phyloP scores from a whole-genome alignment of 2,329 filamentous ascomycete genomes.

The Polychaeton citri region DNA sequence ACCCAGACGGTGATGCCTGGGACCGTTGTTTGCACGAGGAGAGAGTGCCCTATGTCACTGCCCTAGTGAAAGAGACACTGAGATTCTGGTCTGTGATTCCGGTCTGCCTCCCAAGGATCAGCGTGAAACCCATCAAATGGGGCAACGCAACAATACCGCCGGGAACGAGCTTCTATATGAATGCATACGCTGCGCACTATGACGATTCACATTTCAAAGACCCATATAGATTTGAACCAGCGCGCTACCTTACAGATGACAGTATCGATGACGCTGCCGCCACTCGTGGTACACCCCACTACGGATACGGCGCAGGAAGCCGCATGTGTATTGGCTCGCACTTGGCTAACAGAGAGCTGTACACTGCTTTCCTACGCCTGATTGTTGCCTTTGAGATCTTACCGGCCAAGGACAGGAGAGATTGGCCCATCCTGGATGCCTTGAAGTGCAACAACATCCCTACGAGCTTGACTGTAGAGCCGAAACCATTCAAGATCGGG shows the following conservation, averaged over 20 bases:
- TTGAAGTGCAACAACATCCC: conserved; percentile 33
- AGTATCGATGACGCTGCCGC: conserved; percentile 26
- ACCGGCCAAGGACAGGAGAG: conserved; percentile 25
- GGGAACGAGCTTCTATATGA: conserved; percentile 69
- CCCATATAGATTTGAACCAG: conserved; percentile 51
- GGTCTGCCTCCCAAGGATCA: conserved; percentile 60
- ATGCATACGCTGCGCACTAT: conserved; percentile 63
- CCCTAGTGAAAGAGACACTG: conserved; percentile 64
- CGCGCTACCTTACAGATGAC: conserved; percentile 50
- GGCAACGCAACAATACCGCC: conserved; percentile 55
- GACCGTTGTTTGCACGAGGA: conserved; percentile 58
- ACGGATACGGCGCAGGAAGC: conserved; percentile 33
- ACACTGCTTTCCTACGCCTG: conserved; percentile 35
- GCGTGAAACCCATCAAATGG: conserved; percentile 59
- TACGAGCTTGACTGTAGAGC: conserved; percentile 36
- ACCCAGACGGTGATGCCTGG: conserved; percentile 66
- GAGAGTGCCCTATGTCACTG: conserved; percentile 63
- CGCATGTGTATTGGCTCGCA: conserved; percentile 28
- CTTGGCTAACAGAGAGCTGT: conserved; percentile 27
- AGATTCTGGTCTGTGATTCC: conserved; percentile 71
- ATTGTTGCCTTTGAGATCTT: conserved; percentile 35
- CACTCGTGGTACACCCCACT: conserved; percentile 32
- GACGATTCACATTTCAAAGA: conserved; percentile 55
- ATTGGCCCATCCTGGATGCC: conserved; percentile 31
- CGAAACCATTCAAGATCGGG: conserved; percentile 38